Evolutionary conservation across 306 rosid genomes (phyloP).

Genomic region (Acacia crassicarpa): DNA sequence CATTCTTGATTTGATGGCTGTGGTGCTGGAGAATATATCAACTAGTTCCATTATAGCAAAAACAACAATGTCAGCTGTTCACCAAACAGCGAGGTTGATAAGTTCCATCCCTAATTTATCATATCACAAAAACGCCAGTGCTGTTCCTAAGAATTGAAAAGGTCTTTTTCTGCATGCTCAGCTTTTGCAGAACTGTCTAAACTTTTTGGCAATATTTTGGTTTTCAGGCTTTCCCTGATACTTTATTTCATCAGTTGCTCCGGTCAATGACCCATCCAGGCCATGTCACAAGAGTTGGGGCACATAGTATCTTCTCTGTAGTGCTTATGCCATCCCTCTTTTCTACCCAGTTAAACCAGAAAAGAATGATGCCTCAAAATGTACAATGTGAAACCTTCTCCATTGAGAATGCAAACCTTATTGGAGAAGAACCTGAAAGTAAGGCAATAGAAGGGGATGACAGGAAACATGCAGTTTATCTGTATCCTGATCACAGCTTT

Average conservation of each 20-base stretch:
- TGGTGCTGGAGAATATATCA: constrained; percentile 73
- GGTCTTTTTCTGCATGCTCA: constrained; percentile 20
- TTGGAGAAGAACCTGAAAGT: constrained; percentile 34
- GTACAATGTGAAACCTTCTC: constrained; percentile 47
- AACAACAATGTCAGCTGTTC: constrained; percentile 74
- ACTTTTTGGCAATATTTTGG: constrained; percentile 16
- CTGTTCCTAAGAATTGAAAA: constrained; percentile 22
- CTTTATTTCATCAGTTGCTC: constrained; percentile 90
- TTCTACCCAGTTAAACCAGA: constrained; percentile 50
- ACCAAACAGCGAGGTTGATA: constrained; percentile 73
- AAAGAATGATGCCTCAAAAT: constrained; percentile 32
- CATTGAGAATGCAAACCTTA: constrained; percentile 39
- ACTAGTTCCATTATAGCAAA: constrained; percentile 57
- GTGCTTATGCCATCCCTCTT: constrained; percentile 74
- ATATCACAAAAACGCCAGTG: constrained; percentile 75
- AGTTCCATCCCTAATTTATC: constrained; percentile 77
- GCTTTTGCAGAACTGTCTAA: constrained; percentile 30
- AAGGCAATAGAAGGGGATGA: constrained; percentile 32
- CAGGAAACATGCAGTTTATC: constrained; percentile 39
- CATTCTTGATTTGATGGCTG: constrained; percentile 90
- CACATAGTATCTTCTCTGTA: constrained; percentile 69
- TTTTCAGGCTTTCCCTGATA: constrained; percentile 90
- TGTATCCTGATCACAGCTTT: constrained; percentile 18
- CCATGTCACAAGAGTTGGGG: constrained; percentile 81
- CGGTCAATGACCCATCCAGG: constrained; percentile 87